Base-by-base conservation (phyloP, 2,329 filamentous ascomycete species). In the Pleurostoma richardsiae region DNA sequence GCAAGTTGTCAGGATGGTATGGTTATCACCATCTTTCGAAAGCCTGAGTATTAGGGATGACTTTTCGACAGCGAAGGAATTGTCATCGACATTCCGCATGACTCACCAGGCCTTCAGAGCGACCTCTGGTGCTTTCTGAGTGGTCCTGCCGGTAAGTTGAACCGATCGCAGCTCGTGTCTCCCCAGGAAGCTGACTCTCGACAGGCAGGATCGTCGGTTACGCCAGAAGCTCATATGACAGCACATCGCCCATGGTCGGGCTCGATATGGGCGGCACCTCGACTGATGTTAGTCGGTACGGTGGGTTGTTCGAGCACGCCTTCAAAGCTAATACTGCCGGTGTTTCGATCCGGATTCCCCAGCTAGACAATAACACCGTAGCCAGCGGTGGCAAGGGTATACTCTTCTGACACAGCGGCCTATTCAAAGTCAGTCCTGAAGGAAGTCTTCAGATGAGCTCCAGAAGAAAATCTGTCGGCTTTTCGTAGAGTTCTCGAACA, bases 341-440 rank as follows among this genome's bases (percentile, higher is more conserved):
- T 26, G 86, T 95, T 1, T 90, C 88, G 1, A 91, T 95, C 11
- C 89, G 94, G 56, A 90, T 86, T 1, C 89, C 89, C 0, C 89
- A 94, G 55, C 74, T 95, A 1, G 89, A 95, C 57, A 95, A 95
- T 67, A 94, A 94, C 61, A 95, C 89, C 0, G 89, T 95, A 2
- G 89, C 89, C 10, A 89, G 89, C 5, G 89, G 89, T 40, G 89
- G 89, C 54, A 88, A 88, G 10, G 89, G 85, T 2, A 74, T 85
- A 6, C 71, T 95, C 3, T 90, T 91, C 66, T 94, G 87, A 76
- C 83, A 81, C 52, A 94, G 94, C 50, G 89, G 89, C 1, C 71
- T 95, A 0, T 94, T 95, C 53, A 85, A 90, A 0, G 89, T 95
- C 5, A 89, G 89, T 0, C 89, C 89, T 1, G 88, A 94, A 60